phyloP scores from a whole-genome alignment of 2,329 filamentous ascomycete species.

The Aureobasidium sp. region DNA sequence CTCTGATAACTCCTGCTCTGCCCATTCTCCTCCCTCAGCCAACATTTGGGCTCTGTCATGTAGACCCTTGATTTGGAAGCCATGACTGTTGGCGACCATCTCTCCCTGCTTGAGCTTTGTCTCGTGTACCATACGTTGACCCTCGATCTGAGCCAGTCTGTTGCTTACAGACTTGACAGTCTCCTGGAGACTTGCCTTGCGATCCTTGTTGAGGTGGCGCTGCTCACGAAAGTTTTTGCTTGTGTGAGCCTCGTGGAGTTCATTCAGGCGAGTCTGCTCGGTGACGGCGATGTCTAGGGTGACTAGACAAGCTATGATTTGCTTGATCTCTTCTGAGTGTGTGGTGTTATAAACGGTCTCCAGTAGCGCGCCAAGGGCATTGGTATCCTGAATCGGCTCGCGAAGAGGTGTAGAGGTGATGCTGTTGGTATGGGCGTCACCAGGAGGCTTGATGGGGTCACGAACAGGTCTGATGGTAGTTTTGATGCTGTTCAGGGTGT shows the following conservation, averaged over 20 bases:
- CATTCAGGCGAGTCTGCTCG: not conserved
- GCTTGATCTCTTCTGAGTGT: not conserved
- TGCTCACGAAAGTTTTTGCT: slow-evolving; percentile 2
- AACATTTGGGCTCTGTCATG: not conserved
- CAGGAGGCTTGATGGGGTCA: not conserved
- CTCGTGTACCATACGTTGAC: not conserved
- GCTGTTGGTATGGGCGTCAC: not conserved
- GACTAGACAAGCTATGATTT: not conserved
- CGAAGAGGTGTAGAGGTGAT: not conserved
- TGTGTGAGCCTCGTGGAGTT: not conserved
- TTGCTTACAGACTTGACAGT: not conserved
- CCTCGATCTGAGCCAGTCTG: not conserved
- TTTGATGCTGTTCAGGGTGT: not conserved
- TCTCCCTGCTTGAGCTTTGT: not conserved
- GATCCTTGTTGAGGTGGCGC: not conserved
- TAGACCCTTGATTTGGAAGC: not conserved
- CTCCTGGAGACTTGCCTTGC: not conserved
- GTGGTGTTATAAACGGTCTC: not conserved
- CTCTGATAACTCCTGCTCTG: not conserved
- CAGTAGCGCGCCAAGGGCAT: not conserved
- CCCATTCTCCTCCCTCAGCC: not conserved
- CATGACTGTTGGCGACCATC: not conserved
- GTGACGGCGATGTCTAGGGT: not conserved
- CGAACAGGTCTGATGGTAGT: not conserved
- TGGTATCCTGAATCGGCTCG: too few species aligned